Conservation (phyloP, 345 rosid species). For the Streptanthus diversifolius region DNA sequence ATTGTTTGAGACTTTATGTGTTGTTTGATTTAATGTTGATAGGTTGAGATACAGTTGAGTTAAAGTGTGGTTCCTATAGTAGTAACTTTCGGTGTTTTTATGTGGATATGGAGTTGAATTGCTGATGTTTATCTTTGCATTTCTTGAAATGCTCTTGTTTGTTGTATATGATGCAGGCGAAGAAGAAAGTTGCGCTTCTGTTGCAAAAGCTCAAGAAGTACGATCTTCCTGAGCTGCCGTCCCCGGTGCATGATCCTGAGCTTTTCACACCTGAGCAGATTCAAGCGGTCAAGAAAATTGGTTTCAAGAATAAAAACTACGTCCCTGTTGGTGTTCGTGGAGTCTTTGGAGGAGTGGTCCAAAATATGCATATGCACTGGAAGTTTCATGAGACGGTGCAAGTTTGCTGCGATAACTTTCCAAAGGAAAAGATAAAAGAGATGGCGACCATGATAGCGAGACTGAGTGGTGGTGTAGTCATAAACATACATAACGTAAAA, state of each 20-base stretch:
- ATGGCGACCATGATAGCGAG: slow-evolving; percentile 92
- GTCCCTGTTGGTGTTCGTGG: slow-evolving; percentile 99
- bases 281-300: slow-evolving; percentile 83
- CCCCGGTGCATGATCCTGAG: slow-evolving; percentile 91
- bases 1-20: slow-evolving; percentile 14
- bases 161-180: slow-evolving; percentile 52
- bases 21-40: not conserved
- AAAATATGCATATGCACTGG: slow-evolving; percentile 98
- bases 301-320: slow-evolving; percentile 83
- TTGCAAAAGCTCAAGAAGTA: slow-evolving; percentile 91
- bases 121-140: not conserved
- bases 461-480: slow-evolving; percentile 85
- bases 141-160: not conserved
- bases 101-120: not conserved
- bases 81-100: not conserved
- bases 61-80: not conserved
- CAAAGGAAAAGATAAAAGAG: slow-evolving; percentile 89
- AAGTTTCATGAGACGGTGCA: slow-evolving; percentile 99
- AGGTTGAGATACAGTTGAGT: not conserved
- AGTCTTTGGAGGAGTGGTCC: slow-evolving; percentile 97
- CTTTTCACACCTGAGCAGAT: slow-evolving; percentile 74
- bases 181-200: slow-evolving; percentile 88
- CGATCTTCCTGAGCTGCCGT: slow-evolving; percentile 84
- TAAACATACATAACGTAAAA: slow-evolving; percentile 81
- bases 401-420: slow-evolving; percentile 92